Base-by-base conservation (phyloP, 768 basidiomycete genomes). In the Sporobolomyces phaffii region DNA sequence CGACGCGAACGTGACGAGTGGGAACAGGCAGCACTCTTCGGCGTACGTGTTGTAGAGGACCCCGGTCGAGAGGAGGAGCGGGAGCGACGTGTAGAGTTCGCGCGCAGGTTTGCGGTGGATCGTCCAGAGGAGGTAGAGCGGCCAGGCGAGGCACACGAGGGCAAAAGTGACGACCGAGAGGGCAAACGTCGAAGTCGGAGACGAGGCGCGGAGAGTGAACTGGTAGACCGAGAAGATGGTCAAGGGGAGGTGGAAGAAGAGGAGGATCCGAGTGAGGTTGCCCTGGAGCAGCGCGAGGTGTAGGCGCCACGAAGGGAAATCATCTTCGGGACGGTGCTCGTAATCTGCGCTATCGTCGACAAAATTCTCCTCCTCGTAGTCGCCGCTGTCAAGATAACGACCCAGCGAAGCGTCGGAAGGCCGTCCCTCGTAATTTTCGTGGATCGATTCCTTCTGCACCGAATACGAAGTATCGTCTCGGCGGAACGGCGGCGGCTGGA, bases 31-130 rank as follows among this genome's bases (percentile, higher is more conserved):
- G 24, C 89, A 91, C 20, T 90, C 88, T 73, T 90, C 89, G 22
- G 89, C 84, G 77, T 92, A 98, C 73, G 91, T 88, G 78, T 93
- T 96, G 79, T 99, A 99, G 61, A 97, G 82, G 33, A 92, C 90
- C 18, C 96, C 94, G 24, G 92, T 82, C 5, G 87, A 84, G 24
- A 99, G 86, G 22, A 98, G 81, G 1, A 93, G 96, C 70, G 90
- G 84, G 1, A 91, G 93, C 78, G 94, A 91, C 70, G 94, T 91
- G 77, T 98, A 98, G 8, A 98, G 82, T 75, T 96, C 94, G 76
- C 86, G 87, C 29, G 89, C 89, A 20, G 87, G 84, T 0, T 89
- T 91, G 66, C 85, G 81, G 22, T 85, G 84, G 31, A 99, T 83
- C n/a, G 88, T 86, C 64, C 86, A 78, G 50, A 94, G 81, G 18